Evolutionary conservation across 164 flowering plant genomes (phyloP).

Genomic region (Nelumbo lutea): DNA sequence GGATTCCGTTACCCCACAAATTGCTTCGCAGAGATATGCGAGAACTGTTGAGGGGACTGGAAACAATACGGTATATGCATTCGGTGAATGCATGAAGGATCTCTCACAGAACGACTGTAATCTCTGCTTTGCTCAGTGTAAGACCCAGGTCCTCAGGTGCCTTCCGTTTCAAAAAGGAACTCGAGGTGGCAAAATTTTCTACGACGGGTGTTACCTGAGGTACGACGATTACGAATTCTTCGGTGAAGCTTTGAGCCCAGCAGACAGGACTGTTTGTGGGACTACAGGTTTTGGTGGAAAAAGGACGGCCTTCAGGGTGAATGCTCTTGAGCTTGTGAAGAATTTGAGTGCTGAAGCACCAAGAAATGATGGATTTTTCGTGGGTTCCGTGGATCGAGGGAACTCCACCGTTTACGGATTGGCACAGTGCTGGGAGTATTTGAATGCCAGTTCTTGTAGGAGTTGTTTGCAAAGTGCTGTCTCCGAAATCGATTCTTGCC

Average conservation of each 20-base stretch:
- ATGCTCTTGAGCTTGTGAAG: constrained; percentile 28
- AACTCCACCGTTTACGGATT: constrained; percentile 55
- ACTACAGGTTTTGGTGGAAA: constrained; percentile 15
- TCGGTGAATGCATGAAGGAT: constrained; percentile 69
- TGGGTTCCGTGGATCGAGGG: constrained; percentile 33
- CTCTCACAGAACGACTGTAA: constrained; percentile 52
- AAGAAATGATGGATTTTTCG: constrained; percentile 47
- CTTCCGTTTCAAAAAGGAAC: constrained; percentile 52
- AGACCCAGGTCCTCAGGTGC: constrained; percentile 52
- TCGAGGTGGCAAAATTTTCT: constrained; percentile 48
- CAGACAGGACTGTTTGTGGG: constrained; percentile 45
- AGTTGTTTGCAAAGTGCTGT: constrained; percentile 44
- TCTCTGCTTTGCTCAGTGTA: constrained; percentile 58
- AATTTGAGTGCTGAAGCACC: constrained; percentile 48
- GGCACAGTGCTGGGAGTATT: constrained; percentile 72
- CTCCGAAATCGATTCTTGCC: constrained; percentile 32
- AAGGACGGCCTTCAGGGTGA: constrained; percentile 24
- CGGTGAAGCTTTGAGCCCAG: constrained; percentile 27
- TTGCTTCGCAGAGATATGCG: constrained; percentile 31
- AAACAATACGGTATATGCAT: constrained; percentile 48
- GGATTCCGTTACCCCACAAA: constrained; percentile 35
- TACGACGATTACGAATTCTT: constrained; percentile 63
- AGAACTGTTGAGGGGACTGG: constrained; percentile 35
- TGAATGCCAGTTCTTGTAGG: constrained; percentile 37
- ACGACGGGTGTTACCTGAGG: constrained; percentile 73